These are phyloP conservation scores for Hirsutella thompsonii DNA, from an alignment of 2,329 filamentous ascomycete species.

Conservation along the genomic window DNA sequence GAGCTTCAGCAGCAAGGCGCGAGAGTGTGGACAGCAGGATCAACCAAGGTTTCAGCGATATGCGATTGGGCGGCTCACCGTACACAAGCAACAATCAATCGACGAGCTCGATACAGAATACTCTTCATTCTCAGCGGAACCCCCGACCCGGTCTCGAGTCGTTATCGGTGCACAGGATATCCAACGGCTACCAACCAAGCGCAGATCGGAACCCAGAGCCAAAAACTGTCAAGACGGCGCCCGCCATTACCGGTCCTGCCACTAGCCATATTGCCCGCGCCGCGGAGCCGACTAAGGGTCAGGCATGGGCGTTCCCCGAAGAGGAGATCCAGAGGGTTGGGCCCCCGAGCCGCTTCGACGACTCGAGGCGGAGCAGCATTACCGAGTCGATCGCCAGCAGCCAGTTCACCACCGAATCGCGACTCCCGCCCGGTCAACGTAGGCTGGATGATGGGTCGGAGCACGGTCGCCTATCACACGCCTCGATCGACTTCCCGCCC, in stretches of 20 bases:
- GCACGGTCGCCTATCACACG: slow-evolving; percentile 32
- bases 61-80: slow-evolving; percentile 53
- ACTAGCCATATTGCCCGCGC: slow-evolving; percentile 54
- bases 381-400: slow-evolving; percentile 70
- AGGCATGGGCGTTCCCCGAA: slow-evolving; percentile 74
- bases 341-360: slow-evolving; percentile 33
- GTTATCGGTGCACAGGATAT: slow-evolving; percentile 44
- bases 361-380: slow-evolving; percentile 63
- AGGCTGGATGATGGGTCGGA: slow-evolving; percentile 53
- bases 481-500: slow-evolving; percentile 41
- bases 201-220: slow-evolving; percentile 43
- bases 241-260: slow-evolving; percentile 61
- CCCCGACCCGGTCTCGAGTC: slow-evolving; percentile 39
- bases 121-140: slow-evolving; percentile 53
- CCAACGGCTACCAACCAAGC: slow-evolving; percentile 51
- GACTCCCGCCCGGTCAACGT: slow-evolving; percentile 58
- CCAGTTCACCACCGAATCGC: slow-evolving; percentile 64
- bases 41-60: slow-evolving; percentile 56
- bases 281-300: slow-evolving; percentile 68
- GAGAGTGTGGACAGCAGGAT: slow-evolving; percentile 74
- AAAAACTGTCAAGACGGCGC: slow-evolving; percentile 51
- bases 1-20: slow-evolving; percentile 39
- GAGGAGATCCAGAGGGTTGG: slow-evolving; percentile 44
- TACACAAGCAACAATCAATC: slow-evolving; percentile 70
- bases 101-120: slow-evolving; percentile 61